Evolutionary conservation across 2,329 filamentous ascomycete genomes (phyloP).

Genomic region (Fusarium coicis): DNA sequence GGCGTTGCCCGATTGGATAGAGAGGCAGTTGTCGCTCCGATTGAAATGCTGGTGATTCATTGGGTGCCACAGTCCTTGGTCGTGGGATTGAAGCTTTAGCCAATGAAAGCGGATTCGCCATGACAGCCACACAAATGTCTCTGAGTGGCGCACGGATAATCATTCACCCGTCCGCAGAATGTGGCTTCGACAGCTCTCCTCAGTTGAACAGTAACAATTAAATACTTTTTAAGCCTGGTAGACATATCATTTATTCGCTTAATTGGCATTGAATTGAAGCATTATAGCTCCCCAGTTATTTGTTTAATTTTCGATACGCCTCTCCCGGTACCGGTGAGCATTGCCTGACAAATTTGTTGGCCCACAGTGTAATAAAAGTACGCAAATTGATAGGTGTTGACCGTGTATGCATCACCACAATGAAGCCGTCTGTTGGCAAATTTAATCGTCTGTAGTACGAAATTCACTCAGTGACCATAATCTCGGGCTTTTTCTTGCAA

Average conservation of each 20-base stretch:
- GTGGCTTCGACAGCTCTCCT: background rate
- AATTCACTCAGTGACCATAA: background rate
- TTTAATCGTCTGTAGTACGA: background rate
- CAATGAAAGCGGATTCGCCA: background rate
- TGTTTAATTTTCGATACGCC: accelerated
- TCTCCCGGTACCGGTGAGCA: accelerated
- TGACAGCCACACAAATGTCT: background rate
- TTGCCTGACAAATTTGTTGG: accelerated
- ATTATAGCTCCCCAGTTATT: accelerated
- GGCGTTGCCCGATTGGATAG: background rate
- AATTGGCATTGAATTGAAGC: no score
- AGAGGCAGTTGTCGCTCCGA: background rate
- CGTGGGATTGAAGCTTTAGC: background rate
- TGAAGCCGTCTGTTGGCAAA: no score
- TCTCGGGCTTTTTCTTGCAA: background rate
- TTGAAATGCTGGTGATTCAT: background rate
- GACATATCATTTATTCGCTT: background rate
- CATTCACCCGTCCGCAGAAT: background rate
- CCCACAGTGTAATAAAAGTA: accelerated
- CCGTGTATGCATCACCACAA: no score
- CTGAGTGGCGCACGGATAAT: background rate
- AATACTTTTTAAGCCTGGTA: background rate
- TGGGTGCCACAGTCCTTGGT: background rate
- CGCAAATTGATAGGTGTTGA: no score
- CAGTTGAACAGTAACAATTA: background rate